Base-by-base conservation (phyloP, 495 filamentous ascomycete genomes). In the Aspergillus olivimuriae region DNA sequence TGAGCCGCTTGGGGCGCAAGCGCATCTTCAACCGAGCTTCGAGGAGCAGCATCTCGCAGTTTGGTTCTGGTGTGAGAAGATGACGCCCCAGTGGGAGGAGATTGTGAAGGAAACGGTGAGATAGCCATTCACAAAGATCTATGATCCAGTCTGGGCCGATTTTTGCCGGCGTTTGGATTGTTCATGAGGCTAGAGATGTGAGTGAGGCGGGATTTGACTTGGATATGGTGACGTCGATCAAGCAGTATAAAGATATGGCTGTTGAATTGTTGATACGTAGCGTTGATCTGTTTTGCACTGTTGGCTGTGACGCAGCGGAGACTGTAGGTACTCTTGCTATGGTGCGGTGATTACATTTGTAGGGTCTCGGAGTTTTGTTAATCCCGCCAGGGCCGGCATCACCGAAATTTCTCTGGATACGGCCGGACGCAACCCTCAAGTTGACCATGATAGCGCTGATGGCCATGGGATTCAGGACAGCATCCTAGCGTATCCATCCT, bases 91-190 rank as follows among this genome's bases (percentile, higher is more conserved):
- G 54, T 44, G 26, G 66, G 60, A 35, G 62, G 57, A 2, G 65
- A 65, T 28, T 57, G 57, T 24, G 62, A 51, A 43, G 58, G 37
- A 31, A 72, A 57, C 37, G 73, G 70, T 47, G 73, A 72, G 18
- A 70, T 56, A 32, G 68, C 66, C 72, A 74, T 74, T 22, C 5
- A 14, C 38, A 22, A 17, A 17, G 11, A 17, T 17, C 12, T 43
- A 19, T 42, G 24, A 32, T 34, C n/a, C n/a, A n/a, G 24, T 9
- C 4, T 10, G 22, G n/a, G 22, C 14, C 17, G 43, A 1, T n/a
- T 19, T 39, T 39, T n/a, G n/a, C n/a, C n/a, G n/a, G n/a, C n/a
- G n/a, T n/a, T n/a, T n/a, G n/a, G n/a, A n/a, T n/a, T n/a, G n/a
- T n/a, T n/a, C n/a, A n/a, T n/a, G n/a, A n/a, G n/a, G n/a, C n/a